Percentiles rank a stretch among this genome's conserved stretches.
These are phyloP conservation scores for Dactylellina leptospora DNA, from an alignment of 2,329 filamentous ascomycete genomes.

Conservation along the genomic window DNA sequence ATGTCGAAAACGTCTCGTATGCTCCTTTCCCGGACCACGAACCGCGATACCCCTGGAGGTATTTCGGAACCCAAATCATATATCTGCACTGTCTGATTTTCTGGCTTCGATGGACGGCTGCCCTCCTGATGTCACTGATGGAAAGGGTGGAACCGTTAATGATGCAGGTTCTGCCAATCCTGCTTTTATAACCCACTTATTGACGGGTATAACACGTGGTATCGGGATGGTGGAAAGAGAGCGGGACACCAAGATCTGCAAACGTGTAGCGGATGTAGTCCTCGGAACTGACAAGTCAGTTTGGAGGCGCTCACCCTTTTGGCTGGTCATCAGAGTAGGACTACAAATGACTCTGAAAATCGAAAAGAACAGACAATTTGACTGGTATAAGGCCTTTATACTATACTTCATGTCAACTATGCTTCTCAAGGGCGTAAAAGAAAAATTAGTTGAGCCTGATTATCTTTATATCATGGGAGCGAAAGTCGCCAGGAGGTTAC, in stretches of 20 bases:
- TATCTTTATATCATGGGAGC: slow-evolving; percentile 61
- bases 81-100: slow-evolving; percentile 35
- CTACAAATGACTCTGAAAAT: slow-evolving; percentile 61
- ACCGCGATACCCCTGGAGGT: slow-evolving; percentile 57
- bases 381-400: slow-evolving; percentile 59
- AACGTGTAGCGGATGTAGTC: slow-evolving; percentile 68
- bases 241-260: slow-evolving; percentile 60
- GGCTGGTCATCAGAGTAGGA: slow-evolving; percentile 67
- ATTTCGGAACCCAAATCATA: slow-evolving; percentile 57
- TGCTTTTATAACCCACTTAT: slow-evolving; percentile 65
- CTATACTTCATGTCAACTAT: slow-evolving; percentile 59
- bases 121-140: slow-evolving; percentile 24
- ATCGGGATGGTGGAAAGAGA: slow-evolving; percentile 58
- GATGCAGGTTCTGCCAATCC: slow-evolving; percentile 58
- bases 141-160: slow-evolving; percentile 59
- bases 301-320: slow-evolving; percentile 67
- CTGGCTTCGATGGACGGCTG: slow-evolving; percentile 54
- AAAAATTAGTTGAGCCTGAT: slow-evolving; percentile 47
- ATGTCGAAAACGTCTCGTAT: slow-evolving; percentile 61
- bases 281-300: slow-evolving; percentile 59
- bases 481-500: slow-evolving; percentile 62
- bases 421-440: slow-evolving; percentile 47
- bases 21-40: slow-evolving; percentile 63
- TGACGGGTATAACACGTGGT: slow-evolving; percentile 63
- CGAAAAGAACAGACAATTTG: slow-evolving; percentile 1